These are phyloP conservation scores for Lachnellula hyalina DNA, from an alignment of 2,329 filamentous ascomycete genomes.

Conservation along the genomic window DNA sequence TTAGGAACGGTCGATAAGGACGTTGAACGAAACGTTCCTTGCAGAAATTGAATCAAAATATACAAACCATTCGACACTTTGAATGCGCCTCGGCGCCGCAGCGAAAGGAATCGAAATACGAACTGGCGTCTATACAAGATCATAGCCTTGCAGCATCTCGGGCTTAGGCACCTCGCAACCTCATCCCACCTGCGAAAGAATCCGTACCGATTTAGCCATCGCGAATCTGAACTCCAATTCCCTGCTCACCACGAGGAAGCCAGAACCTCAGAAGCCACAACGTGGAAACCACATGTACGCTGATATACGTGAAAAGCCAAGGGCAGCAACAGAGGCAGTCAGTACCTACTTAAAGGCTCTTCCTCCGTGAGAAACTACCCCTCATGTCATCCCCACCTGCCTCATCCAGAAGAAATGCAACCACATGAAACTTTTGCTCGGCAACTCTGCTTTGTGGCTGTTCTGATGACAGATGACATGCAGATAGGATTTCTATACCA, in stretches of 20 bases:
- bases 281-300: not conserved
- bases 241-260: not conserved
- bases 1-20: too few species aligned
- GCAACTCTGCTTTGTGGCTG: not conserved
- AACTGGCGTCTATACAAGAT: not conserved
- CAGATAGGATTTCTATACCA: not conserved
- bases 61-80: not conserved
- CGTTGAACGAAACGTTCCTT: too few species aligned
- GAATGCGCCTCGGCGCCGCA: not conserved
- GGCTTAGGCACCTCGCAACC: too few species aligned
- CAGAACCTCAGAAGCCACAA: not conserved
- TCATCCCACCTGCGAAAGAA: too few species aligned
- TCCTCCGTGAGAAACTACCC: not conserved
- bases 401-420: not conserved
- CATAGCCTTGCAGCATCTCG: too few species aligned
- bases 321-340: not conserved
- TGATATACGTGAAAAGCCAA: not conserved
- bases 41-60: too few species aligned
- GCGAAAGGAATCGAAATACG: not conserved
- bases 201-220: too few species aligned
- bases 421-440: not conserved
- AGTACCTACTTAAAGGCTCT: not conserved
- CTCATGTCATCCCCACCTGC: not conserved
- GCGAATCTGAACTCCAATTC: too few species aligned
- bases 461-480: not conserved